A percentile compares a stretch with the other conserved stretches of the same genome.
Evolutionary conservation across 805 yeast genomes (phyloP).

Genomic region (Yamadazyma tumulicola): DNA sequence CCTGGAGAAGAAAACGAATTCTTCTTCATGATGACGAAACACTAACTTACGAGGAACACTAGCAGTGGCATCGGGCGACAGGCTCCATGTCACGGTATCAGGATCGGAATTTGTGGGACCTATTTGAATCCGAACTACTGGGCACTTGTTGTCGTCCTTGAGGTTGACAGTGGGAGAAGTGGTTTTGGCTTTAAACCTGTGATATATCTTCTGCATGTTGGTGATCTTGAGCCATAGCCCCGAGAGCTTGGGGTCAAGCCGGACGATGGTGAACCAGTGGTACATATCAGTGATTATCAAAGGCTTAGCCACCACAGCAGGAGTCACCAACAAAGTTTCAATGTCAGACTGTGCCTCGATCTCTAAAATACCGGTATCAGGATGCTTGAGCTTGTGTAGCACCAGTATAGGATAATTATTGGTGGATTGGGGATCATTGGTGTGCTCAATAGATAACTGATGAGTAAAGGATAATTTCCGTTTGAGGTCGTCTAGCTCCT

Average conservation of each 20-base stretch:
- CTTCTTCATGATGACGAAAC: too few relatives aligned
- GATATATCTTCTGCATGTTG: constrained; percentile 38
- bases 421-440: constrained; percentile 1
- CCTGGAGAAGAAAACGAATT: background rate
- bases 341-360: background rate
- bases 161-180: background rate
- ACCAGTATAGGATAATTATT: constrained; percentile 6
- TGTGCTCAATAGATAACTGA: constrained; percentile 12
- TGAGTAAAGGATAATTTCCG: constrained; percentile 22
- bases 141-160: constrained; percentile 21
- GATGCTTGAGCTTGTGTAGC: constrained; percentile 8
- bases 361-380: background rate
- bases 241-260: constrained; percentile 38
- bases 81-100: too few relatives aligned
- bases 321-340: too few relatives aligned
- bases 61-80: too few relatives aligned
- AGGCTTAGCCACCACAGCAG: background rate
- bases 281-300: constrained; percentile 13
- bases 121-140: constrained; percentile 40
- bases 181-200: constrained; percentile 28
- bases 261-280: constrained; percentile 38
- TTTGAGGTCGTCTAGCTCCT: constrained; percentile 30
- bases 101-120: too few relatives aligned
- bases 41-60: too few relatives aligned
- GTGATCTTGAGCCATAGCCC: constrained; percentile 39